Base-by-base conservation (phyloP, 2,329 filamentous ascomycete species). In the Scedosporium dehoogii region DNA sequence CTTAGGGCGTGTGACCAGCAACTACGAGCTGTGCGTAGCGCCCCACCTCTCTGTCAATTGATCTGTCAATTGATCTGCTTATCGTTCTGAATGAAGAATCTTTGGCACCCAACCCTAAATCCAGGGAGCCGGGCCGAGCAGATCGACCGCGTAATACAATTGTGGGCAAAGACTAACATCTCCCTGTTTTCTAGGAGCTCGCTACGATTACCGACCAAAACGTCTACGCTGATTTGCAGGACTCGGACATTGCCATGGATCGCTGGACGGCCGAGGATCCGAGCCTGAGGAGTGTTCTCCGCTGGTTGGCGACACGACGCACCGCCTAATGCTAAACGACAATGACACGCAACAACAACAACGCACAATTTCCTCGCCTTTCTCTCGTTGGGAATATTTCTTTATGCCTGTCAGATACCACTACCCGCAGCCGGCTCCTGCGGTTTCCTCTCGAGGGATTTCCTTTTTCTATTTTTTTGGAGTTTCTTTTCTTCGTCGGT, bases 261-360 rank as follows among this genome's bases (percentile, higher is more conserved):
- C 82, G 84, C 73, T 88, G 85, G 85, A 85, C 79, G 67, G 78
- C 74, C 65, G 85, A 87, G 69, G 85, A 87, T 69, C 85, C 85
- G 2, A 82, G 79, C 66, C 73, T 86, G 60, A 76, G 81, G 61
- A 75, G 78, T 58, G 80, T 87, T 63, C 78, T 82, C 70, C 79
- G 82, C 71, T 87, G 85, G 85, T 72, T 87, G 60, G 78, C 80
- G 62, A 75, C 76, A 61, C 74, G 76, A 61, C 73, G 69, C 53
- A 63, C 61, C 2, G 63, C 63, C 46, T 63, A 51, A 62, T 53
- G n/a, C 6, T 14, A 38, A 38, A 38, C 33, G 33, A 38, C 29
- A 38, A 38, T 10, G 33, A 38, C 33, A 38, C 10, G 33, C 33
- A 38, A 12, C 33, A 14, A n/a, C n/a, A n/a, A n/a, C 33, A 12